These are phyloP conservation scores for Mallotus japonicus DNA, from an alignment of 441 rosid genomes.

Conservation along the genomic window DNA sequence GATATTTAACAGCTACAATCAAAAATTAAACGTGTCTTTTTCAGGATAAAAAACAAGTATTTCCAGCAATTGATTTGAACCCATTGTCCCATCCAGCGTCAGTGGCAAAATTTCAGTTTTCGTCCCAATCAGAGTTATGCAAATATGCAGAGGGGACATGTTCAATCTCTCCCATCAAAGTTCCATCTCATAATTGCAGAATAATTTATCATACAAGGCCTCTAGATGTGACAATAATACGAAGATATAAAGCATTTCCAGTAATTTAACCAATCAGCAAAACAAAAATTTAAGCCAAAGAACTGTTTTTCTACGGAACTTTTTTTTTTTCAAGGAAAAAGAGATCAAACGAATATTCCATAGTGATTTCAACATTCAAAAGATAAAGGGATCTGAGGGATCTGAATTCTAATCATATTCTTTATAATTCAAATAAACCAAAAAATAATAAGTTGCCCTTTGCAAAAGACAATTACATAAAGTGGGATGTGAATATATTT, in stretches of 20 bases:
- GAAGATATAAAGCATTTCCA: background rate
- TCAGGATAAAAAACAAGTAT: background rate
- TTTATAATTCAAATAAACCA: background rate
- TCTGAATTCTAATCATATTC: background rate
- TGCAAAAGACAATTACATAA: constrained; percentile 7
- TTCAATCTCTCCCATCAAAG: background rate
- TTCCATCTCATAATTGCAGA: background rate
- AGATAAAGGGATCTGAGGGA: background rate
- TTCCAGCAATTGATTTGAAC: too few species aligned
- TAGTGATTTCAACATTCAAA: background rate
- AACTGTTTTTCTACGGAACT: background rate
- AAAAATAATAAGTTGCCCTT: background rate
- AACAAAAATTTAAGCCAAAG: background rate
- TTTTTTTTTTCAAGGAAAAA: background rate
- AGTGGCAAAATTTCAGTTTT: background rate
- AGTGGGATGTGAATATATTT: background rate
- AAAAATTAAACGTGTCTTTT: background rate
- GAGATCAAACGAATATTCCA: background rate
- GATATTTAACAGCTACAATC: background rate
- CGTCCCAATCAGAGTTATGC: background rate
- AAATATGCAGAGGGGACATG: background rate
- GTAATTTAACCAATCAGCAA: background rate
- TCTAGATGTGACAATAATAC: background rate
- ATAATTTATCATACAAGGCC: background rate
- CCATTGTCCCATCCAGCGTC: background rate